Percentiles rank a stretch among this genome's conserved stretches.
Evolutionary conservation across 2,329 filamentous ascomycete species (phyloP).

Genomic region (Aureobasidium zeae): DNA sequence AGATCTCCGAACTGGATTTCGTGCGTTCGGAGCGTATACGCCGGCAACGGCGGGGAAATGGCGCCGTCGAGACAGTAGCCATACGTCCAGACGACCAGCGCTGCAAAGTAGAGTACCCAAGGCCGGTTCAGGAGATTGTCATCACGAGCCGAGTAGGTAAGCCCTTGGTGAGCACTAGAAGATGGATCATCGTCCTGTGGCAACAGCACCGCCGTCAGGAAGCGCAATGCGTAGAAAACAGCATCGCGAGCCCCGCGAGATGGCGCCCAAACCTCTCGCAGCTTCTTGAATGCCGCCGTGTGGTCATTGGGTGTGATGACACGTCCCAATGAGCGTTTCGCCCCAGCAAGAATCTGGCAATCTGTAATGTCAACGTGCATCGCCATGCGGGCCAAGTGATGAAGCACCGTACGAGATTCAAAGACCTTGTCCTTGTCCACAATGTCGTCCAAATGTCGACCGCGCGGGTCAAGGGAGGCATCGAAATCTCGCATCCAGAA

Average conservation of each 20-base stretch:
- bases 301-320: conserved; percentile 77
- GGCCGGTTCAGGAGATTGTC: conserved; percentile 85
- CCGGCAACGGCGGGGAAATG: conserved; percentile 37
- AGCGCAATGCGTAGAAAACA: conserved; percentile 83
- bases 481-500: conserved; percentile 92
- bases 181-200: conserved; percentile 40
- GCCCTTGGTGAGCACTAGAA: conserved; percentile 21
- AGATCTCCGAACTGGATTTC: conserved; percentile 67
- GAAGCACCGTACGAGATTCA: conserved; percentile 78
- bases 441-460: conserved; percentile 42
- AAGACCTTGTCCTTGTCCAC: conserved; percentile 63
- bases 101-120: conserved; percentile 92
- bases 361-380: conserved; percentile 98
- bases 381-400: conserved; percentile 93
- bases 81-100: conserved; percentile 89
- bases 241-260: conserved; percentile 82
- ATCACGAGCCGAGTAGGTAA: conserved; percentile 68
- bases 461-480: conserved; percentile 32
- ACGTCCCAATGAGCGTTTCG: conserved; percentile 73
- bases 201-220: conserved; percentile 74
- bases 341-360: conserved; percentile 88
- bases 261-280: conserved; percentile 84
- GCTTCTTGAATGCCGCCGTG: conserved; percentile 65
- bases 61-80: conserved; percentile 84
- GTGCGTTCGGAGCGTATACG: conserved; percentile 45